Evolutionary conservation across 352 stramenopile species (phyloP), one percentile per base, ranked within the genome.

Genomic region (Phytophthora pini): DNA sequence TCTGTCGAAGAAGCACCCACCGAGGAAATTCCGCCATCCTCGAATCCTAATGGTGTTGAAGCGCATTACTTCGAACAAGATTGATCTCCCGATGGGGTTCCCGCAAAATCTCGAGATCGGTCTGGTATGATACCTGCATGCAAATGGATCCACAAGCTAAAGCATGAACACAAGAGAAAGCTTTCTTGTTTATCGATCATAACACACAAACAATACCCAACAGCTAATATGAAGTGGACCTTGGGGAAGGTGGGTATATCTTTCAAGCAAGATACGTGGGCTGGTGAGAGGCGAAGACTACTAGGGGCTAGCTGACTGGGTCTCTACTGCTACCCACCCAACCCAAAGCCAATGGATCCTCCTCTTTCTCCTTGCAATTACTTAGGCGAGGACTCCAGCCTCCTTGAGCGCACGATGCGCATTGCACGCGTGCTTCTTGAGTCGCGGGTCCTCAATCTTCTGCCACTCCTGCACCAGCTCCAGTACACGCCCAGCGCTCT

Each of bases 341-440:
- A 43, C 52, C 66, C 32, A 45, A 40, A 50, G 20, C 40, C 55
- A 36, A 56, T 32, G 44, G 38, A 31, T 41, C 55, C 22, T 57
- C 46, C 50, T 62, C 59, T 45, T 65, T 39, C 58, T 20, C 39
- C 41, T 61, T 61, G 59, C 47, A 53, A 61, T 73, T 73, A 68
- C 56, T 82, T 79, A 93, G 22, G 85, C 87, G 48, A 93, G 74
- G 61, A 93, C 82, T 34, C 87, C 87, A 4, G 87, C 87, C 26
- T 89, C 79, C 74, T 93, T 81, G 26, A 95, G 76, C 63, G 84
- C 87, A 15, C 76, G 77, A 67, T 95, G 79, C 2, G 84, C 85
- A 45, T 89, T 90, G 67, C 80, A 95, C 44, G 87, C 87, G 57
- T 95, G 87, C 74, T 91, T 95, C 79, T 93, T 93, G 29, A 95